A percentile compares a stretch with the other conserved stretches of the same genome.
Conservation (phyloP, 2,329 filamentous ascomycete genomes). For the Coniochaeta sp. region DNA sequence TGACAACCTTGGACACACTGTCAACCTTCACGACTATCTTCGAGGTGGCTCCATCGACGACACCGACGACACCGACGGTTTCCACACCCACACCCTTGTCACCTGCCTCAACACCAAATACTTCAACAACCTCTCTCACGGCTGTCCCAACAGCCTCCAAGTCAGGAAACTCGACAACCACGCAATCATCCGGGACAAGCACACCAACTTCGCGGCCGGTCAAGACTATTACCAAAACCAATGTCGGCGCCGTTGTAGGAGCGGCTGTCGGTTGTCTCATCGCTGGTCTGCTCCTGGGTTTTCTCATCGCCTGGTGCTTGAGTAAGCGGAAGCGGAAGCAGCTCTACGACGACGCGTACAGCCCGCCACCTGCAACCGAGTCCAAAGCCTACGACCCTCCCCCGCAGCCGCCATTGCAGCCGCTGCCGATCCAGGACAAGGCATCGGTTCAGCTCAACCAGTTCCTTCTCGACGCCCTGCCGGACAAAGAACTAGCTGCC, state of each 20-base stretch:
- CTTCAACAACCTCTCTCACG: background rate
- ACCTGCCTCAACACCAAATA: background rate
- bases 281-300: conserved; percentile 14
- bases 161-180: no score
- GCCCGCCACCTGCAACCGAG: background rate
- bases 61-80: background rate
- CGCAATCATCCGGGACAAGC: background rate
- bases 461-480: conserved; percentile 26
- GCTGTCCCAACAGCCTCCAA: no score
- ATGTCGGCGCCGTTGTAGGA: conserved; percentile 16
- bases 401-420: no score
- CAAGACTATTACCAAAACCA: background rate
- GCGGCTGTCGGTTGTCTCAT: conserved; percentile 21
- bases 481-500: conserved; percentile 26
- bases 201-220: background rate
- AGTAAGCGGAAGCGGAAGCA: conserved; percentile 8
- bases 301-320: conserved; percentile 18
- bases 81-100: background rate
- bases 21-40: background rate
- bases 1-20: no score
- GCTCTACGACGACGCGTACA: background rate
- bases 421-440: conserved; percentile 3
- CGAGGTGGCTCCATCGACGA: background rate
- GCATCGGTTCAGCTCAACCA: conserved; percentile 21
- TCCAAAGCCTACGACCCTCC: conserved; percentile 1